A percentile compares a stretch with the other conserved stretches of the same genome.
These are phyloP conservation scores for Parmelia sp. DNA, from an alignment of 495 filamentous ascomycete genomes.

Conservation along the genomic window DNA sequence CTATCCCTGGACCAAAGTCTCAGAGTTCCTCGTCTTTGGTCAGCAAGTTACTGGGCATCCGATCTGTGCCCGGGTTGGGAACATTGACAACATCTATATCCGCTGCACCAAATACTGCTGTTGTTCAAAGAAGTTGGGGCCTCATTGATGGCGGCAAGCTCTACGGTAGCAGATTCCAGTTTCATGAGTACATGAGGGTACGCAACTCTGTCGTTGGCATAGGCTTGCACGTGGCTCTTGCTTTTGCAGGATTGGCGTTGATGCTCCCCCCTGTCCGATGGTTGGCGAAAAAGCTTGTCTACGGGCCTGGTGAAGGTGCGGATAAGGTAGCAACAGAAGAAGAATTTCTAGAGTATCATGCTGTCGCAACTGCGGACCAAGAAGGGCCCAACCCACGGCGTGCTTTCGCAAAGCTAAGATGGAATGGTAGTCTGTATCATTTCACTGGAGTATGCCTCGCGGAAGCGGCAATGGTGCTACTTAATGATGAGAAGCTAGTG, in stretches of 20 bases:
- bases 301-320: slow-evolving; percentile 63
- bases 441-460: slow-evolving; percentile 62
- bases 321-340: slow-evolving; percentile 48
- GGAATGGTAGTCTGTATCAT: slow-evolving; percentile 58
- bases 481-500: slow-evolving; percentile 54
- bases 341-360: slow-evolving; percentile 59
- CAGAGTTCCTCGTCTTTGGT: slow-evolving; percentile 29
- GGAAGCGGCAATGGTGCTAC: slow-evolving; percentile 64
- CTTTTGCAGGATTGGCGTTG: slow-evolving; percentile 44
- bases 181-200: slow-evolving; percentile 59
- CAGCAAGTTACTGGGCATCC: slow-evolving; percentile 53
- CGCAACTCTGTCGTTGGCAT: slow-evolving; percentile 54
- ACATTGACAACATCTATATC: slow-evolving; percentile 57
- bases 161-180: slow-evolving; percentile 71
- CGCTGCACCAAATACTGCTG: slow-evolving; percentile 53
- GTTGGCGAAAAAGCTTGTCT: slow-evolving; percentile 48
- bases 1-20: slow-evolving; percentile 43
- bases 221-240: slow-evolving; percentile 49
- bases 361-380: slow-evolving; percentile 57
- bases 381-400: slow-evolving; percentile 38
- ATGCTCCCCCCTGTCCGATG: slow-evolving; percentile 49
- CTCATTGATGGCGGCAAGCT: slow-evolving; percentile 53
- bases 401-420: slow-evolving; percentile 54
- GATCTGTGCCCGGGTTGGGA: slow-evolving; percentile 58
- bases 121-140: slow-evolving; percentile 73